phyloP scores from a whole-genome alignment of 306 rosid species.

The Prinsepia uniflora region DNA sequence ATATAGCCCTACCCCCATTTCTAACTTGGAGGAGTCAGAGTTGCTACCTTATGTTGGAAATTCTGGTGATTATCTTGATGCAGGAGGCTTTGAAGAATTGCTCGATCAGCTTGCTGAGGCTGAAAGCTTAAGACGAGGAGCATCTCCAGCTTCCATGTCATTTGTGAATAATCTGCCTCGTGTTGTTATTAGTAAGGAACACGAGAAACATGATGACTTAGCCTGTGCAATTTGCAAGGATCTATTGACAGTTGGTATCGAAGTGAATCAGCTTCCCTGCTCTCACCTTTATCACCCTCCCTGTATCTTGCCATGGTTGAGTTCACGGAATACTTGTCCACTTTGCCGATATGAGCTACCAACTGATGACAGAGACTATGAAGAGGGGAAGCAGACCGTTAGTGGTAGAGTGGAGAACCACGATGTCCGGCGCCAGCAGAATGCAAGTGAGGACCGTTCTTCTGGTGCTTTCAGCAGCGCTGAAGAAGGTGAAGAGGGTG shows the following conservation, averaged over 20 bases:
- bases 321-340: conserved; percentile 84
- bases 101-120: conserved; percentile 73
- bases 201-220: conserved; percentile 54
- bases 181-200: conserved; percentile 53
- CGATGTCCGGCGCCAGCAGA: conserved; percentile 29
- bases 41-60: conserved; percentile 42
- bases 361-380: conserved; percentile 86
- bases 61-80: conserved; percentile 67
- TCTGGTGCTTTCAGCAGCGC: conserved; percentile 38
- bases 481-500: conserved; percentile 41
- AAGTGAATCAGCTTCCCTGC: conserved; percentile 82
- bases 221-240: conserved; percentile 95
- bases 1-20: conserved; percentile 23
- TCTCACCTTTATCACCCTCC: conserved; percentile 74
- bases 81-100: conserved; percentile 57
- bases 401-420: conserved; percentile 35
- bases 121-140: conserved; percentile 76
- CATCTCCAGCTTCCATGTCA: conserved; percentile 77
- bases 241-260: conserved; percentile 45
- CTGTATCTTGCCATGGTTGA: conserved; percentile 94
- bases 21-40: conserved; percentile 41
- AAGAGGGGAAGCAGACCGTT: conserved; percentile 55
- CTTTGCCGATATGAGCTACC: conserved; percentile 93
- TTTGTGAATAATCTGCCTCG: conserved; percentile 56
- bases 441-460: conserved; percentile 41